These are phyloP conservation scores for Pichia paraexigua DNA, from an alignment of 805 yeast genomes.

Conservation along the genomic window DNA sequence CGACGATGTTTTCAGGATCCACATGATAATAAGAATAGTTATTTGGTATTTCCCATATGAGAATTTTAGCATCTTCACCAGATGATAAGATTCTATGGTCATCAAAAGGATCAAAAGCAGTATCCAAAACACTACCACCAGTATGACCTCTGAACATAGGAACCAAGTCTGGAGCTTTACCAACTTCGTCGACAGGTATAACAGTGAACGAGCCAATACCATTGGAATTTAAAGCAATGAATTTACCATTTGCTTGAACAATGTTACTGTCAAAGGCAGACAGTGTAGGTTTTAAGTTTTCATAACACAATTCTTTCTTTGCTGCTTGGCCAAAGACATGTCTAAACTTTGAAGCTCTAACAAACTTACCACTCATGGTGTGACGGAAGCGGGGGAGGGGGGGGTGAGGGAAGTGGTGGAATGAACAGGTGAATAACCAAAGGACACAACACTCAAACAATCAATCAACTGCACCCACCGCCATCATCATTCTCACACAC, in stretches of 20 bases:
- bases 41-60: slow-evolving; percentile 82
- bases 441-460: background rate
- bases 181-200: slow-evolving; percentile 76
- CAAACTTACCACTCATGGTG: slow-evolving; percentile 66
- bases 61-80: slow-evolving; percentile 73
- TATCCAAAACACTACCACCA: slow-evolving; percentile 91
- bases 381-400: background rate
- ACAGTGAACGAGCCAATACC: slow-evolving; percentile 99
- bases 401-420: background rate
- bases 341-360: slow-evolving; percentile 93
- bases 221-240: slow-evolving; percentile 74
- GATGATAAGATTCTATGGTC: slow-evolving; percentile 66
- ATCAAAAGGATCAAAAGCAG: slow-evolving; percentile 91
- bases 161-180: slow-evolving; percentile 88
- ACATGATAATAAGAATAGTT: slow-evolving; percentile 63
- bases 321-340: slow-evolving; percentile 91
- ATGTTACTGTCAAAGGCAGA: slow-evolving; percentile 97
- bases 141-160: slow-evolving; percentile 95
- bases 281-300: slow-evolving; percentile 69
- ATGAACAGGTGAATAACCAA: background rate
- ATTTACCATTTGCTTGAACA: slow-evolving; percentile 80
- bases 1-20: slow-evolving; percentile 45
- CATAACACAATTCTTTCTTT: slow-evolving; percentile 63
- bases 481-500: background rate
- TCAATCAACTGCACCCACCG: too few species aligned